Conservation (phyloP, 345 rosid species). For the Brassica nigra region DNA sequence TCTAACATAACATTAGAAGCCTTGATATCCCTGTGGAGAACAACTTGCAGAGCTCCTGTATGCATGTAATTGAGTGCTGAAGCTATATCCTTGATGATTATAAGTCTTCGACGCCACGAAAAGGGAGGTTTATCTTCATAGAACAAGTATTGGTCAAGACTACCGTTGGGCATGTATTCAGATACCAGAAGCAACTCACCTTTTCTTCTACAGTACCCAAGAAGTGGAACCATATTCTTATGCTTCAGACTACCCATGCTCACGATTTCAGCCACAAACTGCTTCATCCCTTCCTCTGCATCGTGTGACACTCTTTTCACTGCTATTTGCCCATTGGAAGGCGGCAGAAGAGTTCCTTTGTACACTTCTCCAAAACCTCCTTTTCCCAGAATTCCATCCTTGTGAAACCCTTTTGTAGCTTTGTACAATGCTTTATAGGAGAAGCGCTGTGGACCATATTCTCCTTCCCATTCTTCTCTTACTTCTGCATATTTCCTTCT, state of each 20-base stretch:
- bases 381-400: conserved; percentile 44
- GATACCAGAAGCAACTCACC: conserved; percentile 49
- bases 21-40: conserved; percentile 55
- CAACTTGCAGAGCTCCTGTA: conserved; percentile 52
- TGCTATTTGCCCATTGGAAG: conserved; percentile 47
- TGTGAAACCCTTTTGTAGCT: conserved; percentile 52
- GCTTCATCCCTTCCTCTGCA: conserved; percentile 54
- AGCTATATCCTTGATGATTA: conserved; percentile 47
- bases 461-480: conserved; percentile 52
- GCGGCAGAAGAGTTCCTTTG: conserved; percentile 43
- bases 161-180: conserved; percentile 52
- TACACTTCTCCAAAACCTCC: conserved; percentile 62
- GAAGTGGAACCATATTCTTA: conserved; percentile 52
- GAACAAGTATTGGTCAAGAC: conserved; percentile 48
- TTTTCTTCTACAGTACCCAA: conserved; percentile 51
- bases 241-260: conserved; percentile 52
- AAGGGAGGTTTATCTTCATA: conserved; percentile 21
- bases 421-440: conserved; percentile 45
- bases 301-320: conserved; percentile 57
- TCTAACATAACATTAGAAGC: conserved; percentile 53
- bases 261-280: conserved; percentile 50
- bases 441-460: conserved; percentile 50
- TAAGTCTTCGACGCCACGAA: conserved; percentile 45
- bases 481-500: conserved; percentile 46
- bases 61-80: conserved; percentile 48